Percentiles rank a stretch among this genome's conserved stretches.
phyloP scores from a whole-genome alignment of 305 asterid genomes.

The Solanum aculeatissimum region DNA sequence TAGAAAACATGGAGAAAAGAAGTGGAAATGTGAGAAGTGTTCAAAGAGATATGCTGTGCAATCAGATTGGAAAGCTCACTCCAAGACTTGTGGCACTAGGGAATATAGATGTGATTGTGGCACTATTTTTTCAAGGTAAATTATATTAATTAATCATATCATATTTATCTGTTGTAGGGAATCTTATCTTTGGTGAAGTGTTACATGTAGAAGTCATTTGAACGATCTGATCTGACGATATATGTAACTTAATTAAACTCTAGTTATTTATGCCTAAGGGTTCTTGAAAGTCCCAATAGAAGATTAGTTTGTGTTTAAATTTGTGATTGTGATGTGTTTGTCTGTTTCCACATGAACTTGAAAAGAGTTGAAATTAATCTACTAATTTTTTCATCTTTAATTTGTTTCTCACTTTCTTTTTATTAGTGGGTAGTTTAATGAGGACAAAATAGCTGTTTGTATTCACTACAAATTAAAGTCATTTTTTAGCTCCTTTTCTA shows the following conservation, averaged over 20 bases:
- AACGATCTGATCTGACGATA: not conserved
- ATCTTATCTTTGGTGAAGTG: not conserved
- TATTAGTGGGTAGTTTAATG: not conserved
- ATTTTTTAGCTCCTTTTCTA: not conserved
- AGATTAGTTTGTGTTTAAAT: not conserved
- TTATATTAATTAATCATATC: not conserved
- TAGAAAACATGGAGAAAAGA: conserved; percentile 87
- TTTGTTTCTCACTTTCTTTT: not conserved
- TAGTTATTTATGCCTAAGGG: not conserved
- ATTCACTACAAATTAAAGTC: not conserved
- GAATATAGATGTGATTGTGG: conserved; percentile 93
- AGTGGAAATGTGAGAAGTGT: conserved; percentile 91
- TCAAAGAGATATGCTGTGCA: conserved; percentile 76
- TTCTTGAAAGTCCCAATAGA: not conserved
- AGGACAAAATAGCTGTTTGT: not conserved
- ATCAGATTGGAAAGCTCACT: conserved; percentile 89
- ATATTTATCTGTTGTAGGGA: not conserved
- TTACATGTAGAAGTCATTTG: not conserved
- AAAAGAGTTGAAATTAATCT: not conserved
- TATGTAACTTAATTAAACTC: not conserved
- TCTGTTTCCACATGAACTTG: not conserved
- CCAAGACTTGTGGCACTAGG: conserved; percentile 83
- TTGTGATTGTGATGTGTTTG: conserved; percentile 1
- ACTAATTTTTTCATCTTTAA: not conserved
- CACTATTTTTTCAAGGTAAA: conserved; percentile 61